These are phyloP conservation scores for Leccinum barrowsii DNA, from an alignment of 768 basidiomycete genomes.

Conservation along the genomic window DNA sequence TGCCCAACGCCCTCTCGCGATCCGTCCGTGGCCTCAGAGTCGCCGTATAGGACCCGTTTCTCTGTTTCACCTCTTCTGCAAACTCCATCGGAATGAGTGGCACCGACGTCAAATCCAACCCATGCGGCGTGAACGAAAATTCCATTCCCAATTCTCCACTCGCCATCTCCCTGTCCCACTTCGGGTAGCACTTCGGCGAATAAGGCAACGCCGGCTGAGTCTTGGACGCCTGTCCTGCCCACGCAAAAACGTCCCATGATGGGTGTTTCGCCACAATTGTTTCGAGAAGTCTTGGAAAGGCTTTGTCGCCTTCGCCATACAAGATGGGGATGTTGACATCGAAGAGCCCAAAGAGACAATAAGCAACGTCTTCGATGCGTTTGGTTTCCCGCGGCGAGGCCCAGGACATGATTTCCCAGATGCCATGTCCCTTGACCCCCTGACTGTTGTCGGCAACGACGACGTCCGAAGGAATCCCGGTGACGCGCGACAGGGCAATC, in stretches of 20 bases:
- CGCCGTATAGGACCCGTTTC: conserved; percentile 6
- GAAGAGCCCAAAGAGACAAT: conserved; percentile 28
- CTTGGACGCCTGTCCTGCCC: conserved; percentile 21
- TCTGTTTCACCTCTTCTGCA: background rate
- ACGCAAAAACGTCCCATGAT: conserved; percentile 26
- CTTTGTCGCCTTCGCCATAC: conserved; percentile 31
- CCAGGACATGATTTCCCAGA: conserved; percentile 31
- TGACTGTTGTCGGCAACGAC: conserved; percentile 20
- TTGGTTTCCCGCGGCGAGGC: conserved; percentile 29
- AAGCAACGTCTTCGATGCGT: conserved; percentile 27
- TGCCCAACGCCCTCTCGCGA: background rate
- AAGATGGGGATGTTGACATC: conserved; percentile 18
- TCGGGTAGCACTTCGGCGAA: conserved; percentile 21
- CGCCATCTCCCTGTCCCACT: conserved; percentile 14
- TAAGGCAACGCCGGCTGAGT: conserved; percentile 16
- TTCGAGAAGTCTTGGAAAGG: conserved; percentile 26
- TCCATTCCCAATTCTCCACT: conserved; percentile 6
- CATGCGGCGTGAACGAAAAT: conserved; percentile 14
- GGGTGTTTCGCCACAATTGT: conserved; percentile 8
- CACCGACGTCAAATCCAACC: conserved; percentile 17
- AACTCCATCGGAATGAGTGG: conserved; percentile 21
- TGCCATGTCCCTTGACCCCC: conserved; percentile 11
- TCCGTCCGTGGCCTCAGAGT: conserved; percentile 5
- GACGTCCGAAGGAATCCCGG: conserved; percentile 14
- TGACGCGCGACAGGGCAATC: conserved; percentile 11